Conservation (phyloP, 345 rosid genomes). For the Mercurialis annua region DNA sequence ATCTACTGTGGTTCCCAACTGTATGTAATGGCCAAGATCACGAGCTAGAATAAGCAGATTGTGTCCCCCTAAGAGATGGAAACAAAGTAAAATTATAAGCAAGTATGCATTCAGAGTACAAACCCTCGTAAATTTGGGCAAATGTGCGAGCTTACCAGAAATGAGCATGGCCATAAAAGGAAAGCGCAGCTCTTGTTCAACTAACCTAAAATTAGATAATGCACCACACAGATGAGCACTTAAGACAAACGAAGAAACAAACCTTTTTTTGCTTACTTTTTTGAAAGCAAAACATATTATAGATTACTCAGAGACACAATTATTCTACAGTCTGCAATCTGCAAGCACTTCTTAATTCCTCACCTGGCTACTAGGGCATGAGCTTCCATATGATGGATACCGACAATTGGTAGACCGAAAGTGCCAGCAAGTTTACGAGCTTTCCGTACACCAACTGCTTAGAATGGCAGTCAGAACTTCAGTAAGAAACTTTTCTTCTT, state of each 20-base stretch:
- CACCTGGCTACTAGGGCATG: constrained; percentile 93
- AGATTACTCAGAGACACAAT: not conserved
- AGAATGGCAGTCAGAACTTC: constrained; percentile 13
- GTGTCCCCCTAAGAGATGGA: constrained; percentile 66
- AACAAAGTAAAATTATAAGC: constrained; percentile 3
- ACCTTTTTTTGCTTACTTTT: constrained; percentile 1
- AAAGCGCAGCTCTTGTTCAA: constrained; percentile 68
- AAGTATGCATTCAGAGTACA: constrained; percentile 5
- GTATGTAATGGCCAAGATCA: constrained; percentile 83
- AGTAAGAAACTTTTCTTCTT: not conserved
- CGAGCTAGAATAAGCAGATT: constrained; percentile 80
- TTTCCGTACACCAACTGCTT: constrained; percentile 87
- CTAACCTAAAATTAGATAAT: constrained; percentile 42
- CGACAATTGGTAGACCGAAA: constrained; percentile 65
- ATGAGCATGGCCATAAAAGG: constrained; percentile 92
- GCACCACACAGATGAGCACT: constrained; percentile 2
- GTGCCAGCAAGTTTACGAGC: constrained; percentile 70
- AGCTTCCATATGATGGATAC: constrained; percentile 98
- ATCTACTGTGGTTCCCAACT: constrained; percentile 87
- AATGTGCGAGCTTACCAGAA: constrained; percentile 54
- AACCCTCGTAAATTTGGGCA: not conserved
- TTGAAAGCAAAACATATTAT: not conserved
- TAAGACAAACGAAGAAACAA: constrained; percentile 4
- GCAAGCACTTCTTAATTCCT: not conserved
- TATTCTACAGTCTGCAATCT: not conserved